Base-by-base conservation (phyloP, 768 basidiomycete genomes). In the Leccinum variicolor region DNA sequence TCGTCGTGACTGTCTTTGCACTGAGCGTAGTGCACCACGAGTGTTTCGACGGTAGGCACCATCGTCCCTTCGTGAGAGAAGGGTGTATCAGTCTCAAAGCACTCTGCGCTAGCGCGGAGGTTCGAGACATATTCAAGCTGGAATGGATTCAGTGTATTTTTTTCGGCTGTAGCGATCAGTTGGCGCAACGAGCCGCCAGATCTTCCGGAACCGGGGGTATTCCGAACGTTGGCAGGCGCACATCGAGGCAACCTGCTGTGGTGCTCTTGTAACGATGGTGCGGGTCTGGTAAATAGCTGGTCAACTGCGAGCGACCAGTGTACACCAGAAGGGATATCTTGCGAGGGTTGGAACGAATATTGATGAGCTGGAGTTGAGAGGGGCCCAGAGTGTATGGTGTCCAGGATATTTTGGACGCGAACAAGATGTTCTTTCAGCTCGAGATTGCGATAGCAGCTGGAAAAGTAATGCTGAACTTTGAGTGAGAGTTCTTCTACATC, bases 381-480 rank as follows among this genome's bases (percentile, higher is more conserved):
- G 28, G 14, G 15, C 6, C 29, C 3, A 5, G 48, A 17, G 46
- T 47, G 13, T 14, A 17, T 1, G 25, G 3, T 47, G 3, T 7
- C 3, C 23, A 47, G 15, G 13, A 17, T 4, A 47, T 47, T 17
- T 23, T 47, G 46, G 15, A 47, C 46, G 46, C 57, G 55, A 10
- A 7, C 1, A 1, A 69, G 25, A 19, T 69, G 66, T 6, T 60
- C 46, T 19, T 47, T 60, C 9, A 69, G 39, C n/a, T 53, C 34
- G 33, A 48, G 28, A 28, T 69, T 67, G 9, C n/a, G 57, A 41
- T 58, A 67, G n/a, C 68, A 53, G 26, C 50, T 57, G 13, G 36
- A 23, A n/a, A 70, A 69, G 36, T 59, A 10, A 0, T 1, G 11
- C 9, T 21, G 10, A 21, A 57, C n/a, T 0, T 50, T 26, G 31